Percentiles rank a stretch among this genome's conserved stretches.
Conservation (phyloP, 106 monocot genomes). For the Vanilla planifolia region DNA sequence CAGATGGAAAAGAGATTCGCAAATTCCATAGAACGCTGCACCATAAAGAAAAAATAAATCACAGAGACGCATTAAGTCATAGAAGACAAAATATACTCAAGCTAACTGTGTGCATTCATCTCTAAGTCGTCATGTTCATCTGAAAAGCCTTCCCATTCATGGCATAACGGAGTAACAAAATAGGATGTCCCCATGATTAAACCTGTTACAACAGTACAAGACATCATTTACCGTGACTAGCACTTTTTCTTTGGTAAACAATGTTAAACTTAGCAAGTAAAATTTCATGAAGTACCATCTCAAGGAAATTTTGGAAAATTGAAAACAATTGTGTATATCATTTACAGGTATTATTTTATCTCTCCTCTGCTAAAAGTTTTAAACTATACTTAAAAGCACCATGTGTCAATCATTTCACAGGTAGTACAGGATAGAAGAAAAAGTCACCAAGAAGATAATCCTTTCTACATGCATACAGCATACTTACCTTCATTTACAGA, state of each 20-base stretch:
- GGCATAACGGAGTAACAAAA: constrained; percentile 42
- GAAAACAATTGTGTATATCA: too few species aligned
- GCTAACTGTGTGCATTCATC: constrained; percentile 56
- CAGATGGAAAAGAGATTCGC: constrained; percentile 47
- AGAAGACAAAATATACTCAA: background rate
- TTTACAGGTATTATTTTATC: too few species aligned
- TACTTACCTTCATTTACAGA: constrained; percentile 69
- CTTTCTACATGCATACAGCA: background rate
- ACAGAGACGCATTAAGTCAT: constrained; percentile 1
- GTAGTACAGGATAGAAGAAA: too few species aligned
- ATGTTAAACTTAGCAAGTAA: background rate
- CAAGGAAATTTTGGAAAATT: background rate
- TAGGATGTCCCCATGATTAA: constrained; percentile 55
- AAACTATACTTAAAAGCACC: too few species aligned
- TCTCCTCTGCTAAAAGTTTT: too few species aligned
- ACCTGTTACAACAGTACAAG: constrained; percentile 25
- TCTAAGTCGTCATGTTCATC: constrained; percentile 41
- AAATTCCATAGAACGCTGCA: constrained; percentile 75
- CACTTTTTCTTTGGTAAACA: background rate
- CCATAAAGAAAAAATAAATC: constrained; percentile 3
- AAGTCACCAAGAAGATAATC: too few species aligned
- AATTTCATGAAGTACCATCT: background rate
- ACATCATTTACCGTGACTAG: background rate
- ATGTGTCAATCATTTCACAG: too few species aligned
- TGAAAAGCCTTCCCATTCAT: constrained; percentile 37